phyloP scores from a whole-genome alignment of 2,329 filamentous ascomycete species.

The Cladobotryum protrusum region DNA sequence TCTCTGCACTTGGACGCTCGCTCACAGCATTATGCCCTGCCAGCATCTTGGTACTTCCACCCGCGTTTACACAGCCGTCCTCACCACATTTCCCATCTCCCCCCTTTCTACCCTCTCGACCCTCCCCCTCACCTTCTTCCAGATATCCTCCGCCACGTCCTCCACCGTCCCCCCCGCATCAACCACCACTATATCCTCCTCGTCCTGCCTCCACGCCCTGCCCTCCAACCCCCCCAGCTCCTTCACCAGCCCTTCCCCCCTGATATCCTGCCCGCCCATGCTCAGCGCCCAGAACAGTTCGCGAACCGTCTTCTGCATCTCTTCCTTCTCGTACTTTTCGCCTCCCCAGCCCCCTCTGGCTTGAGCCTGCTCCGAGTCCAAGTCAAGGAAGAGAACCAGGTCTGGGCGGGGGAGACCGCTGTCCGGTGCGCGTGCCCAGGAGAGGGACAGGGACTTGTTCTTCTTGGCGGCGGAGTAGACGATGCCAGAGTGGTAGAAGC shows the following conservation, averaged over 20 bases:
- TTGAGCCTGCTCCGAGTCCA: constrained; percentile 66
- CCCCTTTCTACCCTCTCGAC: constrained; percentile 46
- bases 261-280: constrained; percentile 37
- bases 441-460: constrained; percentile 60
- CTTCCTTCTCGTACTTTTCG: constrained; percentile 80
- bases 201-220: constrained; percentile 37
- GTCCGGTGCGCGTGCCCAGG: constrained; percentile 81
- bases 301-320: constrained; percentile 75
- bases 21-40: too few relatives aligned
- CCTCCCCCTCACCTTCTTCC: constrained; percentile 42
- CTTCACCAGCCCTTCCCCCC: constrained; percentile 19
- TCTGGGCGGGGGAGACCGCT: constrained; percentile 83
- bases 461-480: constrained; percentile 89
- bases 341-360: constrained; percentile 79
- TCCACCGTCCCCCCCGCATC: constrained; percentile 50
- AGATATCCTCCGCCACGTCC: constrained; percentile 51
- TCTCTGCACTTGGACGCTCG: too few relatives aligned
- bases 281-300: constrained; percentile 61
- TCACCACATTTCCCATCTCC: constrained; percentile 40
- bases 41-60: too few relatives aligned
- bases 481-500: constrained; percentile 92
- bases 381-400: constrained; percentile 78
- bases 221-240: constrained; percentile 18
- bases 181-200: constrained; percentile 48
- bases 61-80: constrained; percentile 25